A percentile compares a stretch with the other conserved stretches of the same genome.
phyloP scores from a whole-genome alignment of 2,329 filamentous ascomycete species.

The Emericellopsis atlantica region DNA sequence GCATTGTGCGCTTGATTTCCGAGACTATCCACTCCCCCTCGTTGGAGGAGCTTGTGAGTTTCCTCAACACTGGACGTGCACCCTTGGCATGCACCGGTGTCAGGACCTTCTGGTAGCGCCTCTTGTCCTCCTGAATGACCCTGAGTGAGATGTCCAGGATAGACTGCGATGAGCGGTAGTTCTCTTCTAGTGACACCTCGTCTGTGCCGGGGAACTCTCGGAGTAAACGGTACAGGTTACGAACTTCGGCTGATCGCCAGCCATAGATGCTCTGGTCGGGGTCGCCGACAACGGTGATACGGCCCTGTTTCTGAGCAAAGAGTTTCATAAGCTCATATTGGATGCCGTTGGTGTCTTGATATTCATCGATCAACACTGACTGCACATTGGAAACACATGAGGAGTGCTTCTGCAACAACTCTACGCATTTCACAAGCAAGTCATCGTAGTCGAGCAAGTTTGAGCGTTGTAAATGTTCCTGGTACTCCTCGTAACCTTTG shows the following conservation, averaged over 20 bases:
- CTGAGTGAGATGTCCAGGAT: conserved; percentile 71
- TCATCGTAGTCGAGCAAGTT: conserved; percentile 94
- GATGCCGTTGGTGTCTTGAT: conserved; percentile 91
- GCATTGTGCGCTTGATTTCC: conserved; percentile 61
- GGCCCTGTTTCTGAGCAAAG: conserved; percentile 57
- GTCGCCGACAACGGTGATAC: conserved; percentile 92
- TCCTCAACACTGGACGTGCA: conserved; percentile 68
- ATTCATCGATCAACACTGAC: conserved; percentile 89
- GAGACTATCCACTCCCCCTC: conserved; percentile 85
- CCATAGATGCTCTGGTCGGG: conserved; percentile 98
- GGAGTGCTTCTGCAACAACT: conserved; percentile 62
- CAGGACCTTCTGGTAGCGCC: conserved; percentile 67
- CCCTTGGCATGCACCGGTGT: conserved; percentile 71
- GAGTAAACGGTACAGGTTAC: conserved; percentile 72
- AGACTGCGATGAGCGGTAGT: conserved; percentile 81
- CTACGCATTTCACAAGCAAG: conserved; percentile 69
- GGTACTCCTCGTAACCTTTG: conserved; percentile 61
- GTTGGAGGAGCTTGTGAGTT: conserved; percentile 51
- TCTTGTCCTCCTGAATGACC: conserved; percentile 82
- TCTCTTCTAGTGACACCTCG: conserved; percentile 79
- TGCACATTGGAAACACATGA: conserved; percentile 81
- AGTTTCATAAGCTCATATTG: conserved; percentile 92
- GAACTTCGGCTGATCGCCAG: conserved; percentile 85
- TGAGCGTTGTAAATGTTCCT: conserved; percentile 58
- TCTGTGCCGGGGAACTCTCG: conserved; percentile 65